phyloP scores from a whole-genome alignment of 257 asterid genomes.

The Solanum corneliomulleri region DNA sequence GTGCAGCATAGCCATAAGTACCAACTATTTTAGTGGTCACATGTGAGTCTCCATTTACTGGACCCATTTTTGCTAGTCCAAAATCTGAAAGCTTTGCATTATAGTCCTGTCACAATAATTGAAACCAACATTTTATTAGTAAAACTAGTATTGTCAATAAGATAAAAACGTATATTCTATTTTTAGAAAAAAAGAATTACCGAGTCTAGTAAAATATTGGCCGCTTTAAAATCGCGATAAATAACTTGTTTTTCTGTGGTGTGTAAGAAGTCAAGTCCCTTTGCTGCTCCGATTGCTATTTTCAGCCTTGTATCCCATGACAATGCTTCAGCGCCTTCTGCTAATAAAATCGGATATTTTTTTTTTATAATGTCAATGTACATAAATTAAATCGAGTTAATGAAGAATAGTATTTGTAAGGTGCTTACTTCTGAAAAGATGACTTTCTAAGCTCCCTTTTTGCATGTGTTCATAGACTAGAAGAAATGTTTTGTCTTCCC shows the following conservation, averaged over 20 bases:
- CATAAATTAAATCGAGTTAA: neutral
- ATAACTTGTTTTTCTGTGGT: constrained; percentile 57
- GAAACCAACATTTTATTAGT: neutral
- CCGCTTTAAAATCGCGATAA: constrained; percentile 70
- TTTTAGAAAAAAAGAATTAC: constrained; percentile 5
- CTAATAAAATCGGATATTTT: neutral
- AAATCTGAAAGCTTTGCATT: constrained; percentile 87
- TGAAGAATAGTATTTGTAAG: neutral
- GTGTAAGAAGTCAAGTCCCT: constrained; percentile 61
- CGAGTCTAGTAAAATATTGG: constrained; percentile 61
- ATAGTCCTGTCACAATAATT: constrained; percentile 23
- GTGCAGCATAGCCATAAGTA: constrained; percentile 87
- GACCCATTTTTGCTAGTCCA: constrained; percentile 89
- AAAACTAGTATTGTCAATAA: neutral
- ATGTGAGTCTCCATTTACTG: constrained; percentile 62
- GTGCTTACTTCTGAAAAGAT: constrained; percentile 68
- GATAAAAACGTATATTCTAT: neutral
- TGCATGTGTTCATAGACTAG: constrained; percentile 82
- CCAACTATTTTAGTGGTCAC: constrained; percentile 66
- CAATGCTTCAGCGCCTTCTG: constrained; percentile 56
- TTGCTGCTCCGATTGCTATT: constrained; percentile 77
- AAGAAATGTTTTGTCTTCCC: constrained; percentile 71
- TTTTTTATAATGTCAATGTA: neutral
- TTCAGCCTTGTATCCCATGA: constrained; percentile 64
- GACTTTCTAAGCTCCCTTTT: constrained; percentile 77